Base-by-base conservation (phyloP, 2,329 filamentous ascomycete genomes). In the Phialocephala sp. region DNA sequence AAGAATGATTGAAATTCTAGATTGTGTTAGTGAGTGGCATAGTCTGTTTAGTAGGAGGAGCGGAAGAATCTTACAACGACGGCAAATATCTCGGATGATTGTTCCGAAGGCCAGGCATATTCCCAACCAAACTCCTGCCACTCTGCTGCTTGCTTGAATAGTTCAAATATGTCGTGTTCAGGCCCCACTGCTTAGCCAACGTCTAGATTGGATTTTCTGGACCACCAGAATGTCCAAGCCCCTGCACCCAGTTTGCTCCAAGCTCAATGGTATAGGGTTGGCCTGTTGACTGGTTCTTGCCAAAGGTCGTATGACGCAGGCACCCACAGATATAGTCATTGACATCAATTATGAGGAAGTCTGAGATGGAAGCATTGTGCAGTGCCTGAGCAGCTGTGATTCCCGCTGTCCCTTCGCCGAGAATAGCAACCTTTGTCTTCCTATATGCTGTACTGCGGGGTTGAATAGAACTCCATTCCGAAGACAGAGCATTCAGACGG, bases 291-390 rank as follows among this genome's bases (percentile, higher is more conserved):
- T 41, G 14, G 3, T 73, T 60, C 27, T 81, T 78, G 4, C 72
- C 72, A 54, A 73, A 72, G 1, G 80, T 78, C 0, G 82, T 82
- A 66, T 89, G 83, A n/a, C 77, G 77, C 45, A 88, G 82, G 6
- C 89, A 83, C 1, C 89, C 89, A 1, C 89, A 89, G 65, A 91
- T 84, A 14, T 84, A 81, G 65, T 84, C 79, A 14, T 87, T 87
- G 66, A 87, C 86, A 66, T 91, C 89, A 2, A 91, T 75, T 56
- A 91, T 87, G 8, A 91, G 61, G 65, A 91, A 91, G 66, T 91
- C 87, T 0, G 80, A 77, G 6, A 91, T 78, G 0, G 87, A 89
- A 2, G 83, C 81, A 62, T 91, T 89, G 4, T 81, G 76, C 6
- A 91, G 75, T 2, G 87, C 82, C 80, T 91, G 87, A 36, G 59